Conservation (phyloP, 495 filamentous ascomycete genomes). For the Trichocladium antarcticum region DNA sequence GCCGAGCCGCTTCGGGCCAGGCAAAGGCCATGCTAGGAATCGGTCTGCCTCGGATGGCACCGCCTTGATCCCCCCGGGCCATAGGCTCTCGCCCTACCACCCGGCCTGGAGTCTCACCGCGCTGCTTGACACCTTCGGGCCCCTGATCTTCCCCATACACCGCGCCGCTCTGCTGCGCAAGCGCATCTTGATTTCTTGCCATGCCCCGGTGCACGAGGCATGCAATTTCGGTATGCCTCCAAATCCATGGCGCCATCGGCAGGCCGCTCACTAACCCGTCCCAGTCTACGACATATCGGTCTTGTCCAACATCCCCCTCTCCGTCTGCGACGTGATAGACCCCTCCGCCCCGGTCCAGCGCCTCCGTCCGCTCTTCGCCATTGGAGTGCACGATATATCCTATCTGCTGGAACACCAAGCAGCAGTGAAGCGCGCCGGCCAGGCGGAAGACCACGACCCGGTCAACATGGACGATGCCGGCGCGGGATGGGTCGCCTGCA, state of each 20-base stretch:
- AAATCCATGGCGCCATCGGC: too few relatives aligned
- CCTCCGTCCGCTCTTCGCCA: slow-evolving; percentile 74
- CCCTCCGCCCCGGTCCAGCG: slow-evolving; percentile 48
- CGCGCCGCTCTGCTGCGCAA: slow-evolving; percentile 81
- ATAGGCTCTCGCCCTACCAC: slow-evolving; percentile 65
- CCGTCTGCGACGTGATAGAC: slow-evolving; percentile 54
- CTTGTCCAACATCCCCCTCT: slow-evolving; percentile 61
- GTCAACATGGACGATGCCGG: slow-evolving; percentile 36
- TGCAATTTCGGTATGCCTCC: slow-evolving; percentile 78
- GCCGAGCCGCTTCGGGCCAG: slow-evolving; percentile 16
- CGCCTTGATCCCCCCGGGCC: slow-evolving; percentile 53
- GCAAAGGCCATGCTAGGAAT: slow-evolving; percentile 40
- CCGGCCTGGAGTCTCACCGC: slow-evolving; percentile 71
- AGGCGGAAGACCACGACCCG: slow-evolving; percentile 15
- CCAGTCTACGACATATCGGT: slow-evolving; percentile 89
- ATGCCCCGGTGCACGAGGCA: slow-evolving; percentile 70
- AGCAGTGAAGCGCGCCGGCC: slow-evolving; percentile 22
- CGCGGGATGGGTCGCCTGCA: slow-evolving; percentile 82
- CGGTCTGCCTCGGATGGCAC: slow-evolving; percentile 51
- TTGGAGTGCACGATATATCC: slow-evolving; percentile 88
- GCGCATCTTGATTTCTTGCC: slow-evolving; percentile 70
- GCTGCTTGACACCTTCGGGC: slow-evolving; percentile 75
- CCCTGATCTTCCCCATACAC: slow-evolving; percentile 80
- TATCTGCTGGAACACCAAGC: slow-evolving; percentile 49
- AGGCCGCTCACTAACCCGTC: slow-evolving; percentile 4